Base-by-base conservation (phyloP, 2,329 filamentous ascomycete species). In the Fusarium multiceps region DNA sequence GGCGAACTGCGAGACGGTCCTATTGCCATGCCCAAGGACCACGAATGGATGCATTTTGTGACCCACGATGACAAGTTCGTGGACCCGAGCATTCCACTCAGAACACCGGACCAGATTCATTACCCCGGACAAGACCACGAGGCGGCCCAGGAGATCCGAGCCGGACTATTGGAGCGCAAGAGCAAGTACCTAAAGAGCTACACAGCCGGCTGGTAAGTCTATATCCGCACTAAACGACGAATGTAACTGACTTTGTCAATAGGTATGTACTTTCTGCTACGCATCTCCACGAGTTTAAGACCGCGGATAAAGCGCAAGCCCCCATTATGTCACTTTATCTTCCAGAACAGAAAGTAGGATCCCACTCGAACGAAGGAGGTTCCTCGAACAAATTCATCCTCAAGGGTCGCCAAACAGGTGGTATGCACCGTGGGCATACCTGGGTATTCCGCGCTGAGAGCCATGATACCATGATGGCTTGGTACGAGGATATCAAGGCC, bases 121-220 rank as follows among this genome's bases (percentile, higher is more conserved):
- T 99, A 98, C 78, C 94, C 94, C 20, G 96, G 96, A 43, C 93
- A 93, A 77, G 88, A 97, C 74, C 92, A 97, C 79, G 90, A 92
- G 66, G 89, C 93, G 55, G 80, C 93, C 85, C 78, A 92, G 66
- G 95, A 98, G 80, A 92, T 99, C 55, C 88, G 94, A 65, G 93
- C 93, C 21, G 96, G 96, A 4, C 90, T 98, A 81, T 84, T 99
- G 37, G 96, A 99, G 83, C 91, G 96, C 72, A 98, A 98, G 89
- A 97, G 94, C 87, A 99, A 98, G 78, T 99, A 98, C 77, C 84
- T 99, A 66, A 98, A 98, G 84, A 98, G 94, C 79, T 98, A 98
- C 80, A 96, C 94, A 10, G 92, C 94, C 27, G 95, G 95, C 77
- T 98, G 95, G 94, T 95, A 84, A 81, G 90, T 76, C 13, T 27